Base-by-base conservation (phyloP, 257 asterid species). In the Solanum chilense region DNA sequence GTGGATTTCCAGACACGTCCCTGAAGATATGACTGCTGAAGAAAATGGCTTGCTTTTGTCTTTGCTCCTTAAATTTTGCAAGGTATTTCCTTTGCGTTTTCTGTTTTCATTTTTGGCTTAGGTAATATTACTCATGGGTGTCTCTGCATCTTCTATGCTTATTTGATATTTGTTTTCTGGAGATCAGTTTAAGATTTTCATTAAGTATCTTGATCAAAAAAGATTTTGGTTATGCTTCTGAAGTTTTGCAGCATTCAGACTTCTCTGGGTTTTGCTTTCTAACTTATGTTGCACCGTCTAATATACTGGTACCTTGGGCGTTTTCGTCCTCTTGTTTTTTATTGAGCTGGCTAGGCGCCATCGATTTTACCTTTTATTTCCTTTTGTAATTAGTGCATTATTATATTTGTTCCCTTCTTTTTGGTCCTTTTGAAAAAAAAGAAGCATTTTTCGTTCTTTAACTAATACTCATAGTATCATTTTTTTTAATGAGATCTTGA, bases 31-130 rank as follows among this genome's bases (percentile, higher is more conserved):
- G 87, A 91, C 94, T 66, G 91, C 91, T 80, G 97, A 92, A 87
- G 97, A 93, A 85, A 89, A 89, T 86, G 88, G 83, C 88, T 78
- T 90, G 87, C 64, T 95, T 78, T 89, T 94, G 91, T 86, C 92
- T 11, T 88, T 91, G 91, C 88, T 96, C 89, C 91, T 96, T 82
- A 92, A 91, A 87, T 90, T 95, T 85, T 94, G 91, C 92, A 88
- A 85, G 96, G 98, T 95, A 92, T 58, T 64, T 87, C 85, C 70
- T 39, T 64, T 60, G 66, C 21, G 35, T 86, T 77, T 41, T 84
- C 68, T 80, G 75, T 64, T 83, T 35, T 35, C 62, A 39, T 85
- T 82, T 86, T 73, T 39, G 77, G 29, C 82, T 62, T 85, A 20
- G 70, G 58, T 44, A 47, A 74, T 88, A 86, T 76, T 49, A 49